Evolutionary conservation across 1,284 basidiomycete genomes (phyloP), one percentile per base, ranked within the genome.

Genomic region (Leccinum subfulvum): DNA sequence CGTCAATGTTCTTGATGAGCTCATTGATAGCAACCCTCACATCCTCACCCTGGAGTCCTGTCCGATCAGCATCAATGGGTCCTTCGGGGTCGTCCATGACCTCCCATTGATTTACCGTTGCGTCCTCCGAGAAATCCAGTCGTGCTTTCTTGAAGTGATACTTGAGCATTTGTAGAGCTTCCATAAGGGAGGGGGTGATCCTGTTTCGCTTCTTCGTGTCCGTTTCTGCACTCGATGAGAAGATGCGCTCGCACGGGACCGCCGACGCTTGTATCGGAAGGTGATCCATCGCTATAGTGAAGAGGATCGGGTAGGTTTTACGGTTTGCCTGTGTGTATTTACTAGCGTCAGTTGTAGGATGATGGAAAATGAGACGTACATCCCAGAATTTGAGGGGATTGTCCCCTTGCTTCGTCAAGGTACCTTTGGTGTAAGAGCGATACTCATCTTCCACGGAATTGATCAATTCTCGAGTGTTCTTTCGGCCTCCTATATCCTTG

Each of bases 251-350:
- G 8, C 62, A 61, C 0, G 37, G 55, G 37, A 62, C 41, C 23
- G 44, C 2, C 6, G 44, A 49, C 3, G 44, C 63, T 49, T 64
- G 61, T 9, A 64, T 57, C 3, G 53, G 61, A 4, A 64, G 56
- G n/a, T 62, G 59, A 55, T 64, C 63, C 63, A 64, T 62, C 8
- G 23, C 23, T 26, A 26, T 26, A 26, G 26, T 1, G n/a, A 64
- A 64, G 3, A 64, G 4, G 5, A 57, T 64, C 26, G 53, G 63
- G 23, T 44, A 64, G 7, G 37, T 14, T 11, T 54, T 53, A n/a
- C 3, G 13, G 11, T 60, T 47, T 44, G 26, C 53, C 53, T 60
- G 6, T 56, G 7, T 23, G 10, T n/a, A 30, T 30, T 28, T n/a
- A 21, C 47, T 11, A 57, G 28, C 8, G 8, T 30, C 8, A 9